Base-by-base conservation (phyloP, 106 monocot species). In the Narthecium ossifragum region DNA sequence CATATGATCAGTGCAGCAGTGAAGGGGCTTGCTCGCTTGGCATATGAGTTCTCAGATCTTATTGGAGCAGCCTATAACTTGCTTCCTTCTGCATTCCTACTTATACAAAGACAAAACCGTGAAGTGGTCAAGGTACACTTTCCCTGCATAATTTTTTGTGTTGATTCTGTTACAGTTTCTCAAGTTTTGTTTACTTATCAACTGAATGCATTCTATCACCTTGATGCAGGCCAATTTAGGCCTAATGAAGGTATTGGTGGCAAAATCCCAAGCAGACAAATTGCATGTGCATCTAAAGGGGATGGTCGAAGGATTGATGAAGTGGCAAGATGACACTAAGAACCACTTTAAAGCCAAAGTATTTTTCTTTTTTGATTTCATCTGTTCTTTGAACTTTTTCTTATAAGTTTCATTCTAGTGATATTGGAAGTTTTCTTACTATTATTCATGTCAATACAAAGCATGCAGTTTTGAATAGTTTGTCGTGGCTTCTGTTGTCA, bases 21-120 rank as follows among this genome's bases (percentile, higher is more conserved):
- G 37, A 90, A 77, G 76, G 90, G 90, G 53, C 69, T 96, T 50
- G 96, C 90, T 63, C 86, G 96, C 38, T 68, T 96, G 67, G 71
- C 86, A 25, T 96, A 96, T 72, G 96, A 96, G 70, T 96, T 96
- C 62, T 90, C 96, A n/a, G 96, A 96, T 80, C 90, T 96, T 20
- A 63, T 96, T 52, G 65, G 50, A 66, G 52, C 70, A 55, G 86
- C 96, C 49, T 96, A 81, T 65, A 96, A 57, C 46, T 56, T 96
- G 46, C 96, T 96, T 18, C 96, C 96, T 43, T 86, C 86, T 31
- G 51, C 86, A 62, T 90, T 90, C 61, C 78, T 90, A 18, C 86
- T 90, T 6, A 57, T 96, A 53, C 77, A 86, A 65, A 90, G 83
- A 60, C 84, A 81, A 45, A 90, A 96, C 28, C 86, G 90, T 14